A percentile compares a stretch with the other conserved stretches of the same genome.
These are phyloP conservation scores for Penicillium parvum DNA, from an alignment of 495 filamentous ascomycete genomes.

Conservation along the genomic window DNA sequence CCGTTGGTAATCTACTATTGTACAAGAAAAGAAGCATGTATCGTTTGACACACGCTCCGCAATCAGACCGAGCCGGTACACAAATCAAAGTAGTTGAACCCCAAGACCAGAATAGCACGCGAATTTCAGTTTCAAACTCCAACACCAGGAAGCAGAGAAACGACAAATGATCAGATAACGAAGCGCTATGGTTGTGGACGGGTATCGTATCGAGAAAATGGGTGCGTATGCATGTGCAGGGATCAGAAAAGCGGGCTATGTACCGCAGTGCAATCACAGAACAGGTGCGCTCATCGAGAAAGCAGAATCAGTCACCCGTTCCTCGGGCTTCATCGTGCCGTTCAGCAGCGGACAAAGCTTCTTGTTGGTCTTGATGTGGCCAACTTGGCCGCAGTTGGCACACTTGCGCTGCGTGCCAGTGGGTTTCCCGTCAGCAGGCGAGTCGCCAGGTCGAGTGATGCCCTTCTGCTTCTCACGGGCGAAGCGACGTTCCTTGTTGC, in stretches of 20 bases:
- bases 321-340: conserved; percentile 71
- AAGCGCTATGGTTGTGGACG: background rate
- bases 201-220: no score
- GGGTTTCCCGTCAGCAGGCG: conserved; percentile 44
- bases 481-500: conserved; percentile 86
- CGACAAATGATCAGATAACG: no score
- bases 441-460: conserved; percentile 39
- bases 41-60: background rate
- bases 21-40: conserved; percentile 2
- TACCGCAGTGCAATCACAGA: conserved; percentile 13
- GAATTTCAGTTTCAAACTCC: no score
- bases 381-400: conserved; percentile 91
- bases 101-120: background rate
- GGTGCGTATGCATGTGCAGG: no score
- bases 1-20: no score
- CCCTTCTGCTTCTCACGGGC: conserved; percentile 89
- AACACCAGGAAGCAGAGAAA: no score
- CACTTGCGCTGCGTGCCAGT: conserved; percentile 84
- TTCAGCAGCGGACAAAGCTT: conserved; percentile 94
- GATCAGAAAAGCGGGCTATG: background rate
- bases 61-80: conserved; percentile 3
- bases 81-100: conserved; percentile 1
- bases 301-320: conserved; percentile 49
- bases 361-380: conserved; percentile 99
- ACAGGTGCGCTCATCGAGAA: conserved; percentile 50